Evolutionary conservation across 495 filamentous ascomycete genomes (phyloP), one percentile per base, ranked within the genome.

Genomic region (Aspergillus ostianus): DNA sequence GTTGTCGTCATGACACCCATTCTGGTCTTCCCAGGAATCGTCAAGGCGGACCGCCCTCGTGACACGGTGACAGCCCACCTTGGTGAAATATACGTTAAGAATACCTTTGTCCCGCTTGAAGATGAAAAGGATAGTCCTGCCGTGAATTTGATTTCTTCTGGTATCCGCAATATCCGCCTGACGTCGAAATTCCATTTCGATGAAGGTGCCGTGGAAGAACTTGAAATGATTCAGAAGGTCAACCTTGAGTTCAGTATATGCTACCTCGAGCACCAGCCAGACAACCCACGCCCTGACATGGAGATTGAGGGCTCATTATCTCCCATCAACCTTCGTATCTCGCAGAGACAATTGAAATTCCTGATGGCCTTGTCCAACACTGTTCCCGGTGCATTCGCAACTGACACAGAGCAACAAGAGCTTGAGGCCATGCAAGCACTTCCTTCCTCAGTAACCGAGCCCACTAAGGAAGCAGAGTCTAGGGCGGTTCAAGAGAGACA

Each of bases 1-100:
- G 83, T 98, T 46, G 80, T 95, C 17, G 81, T 98, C 72, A 94
- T 90, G 66, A 98, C 94, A 0, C 94, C 94, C 15, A 98, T 98
- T 57, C 80, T 98, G 46, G 92, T 97, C 10, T 98, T 98, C 69
- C 94, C 94, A 6, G 79, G 89, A 47, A 77, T 85, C 47, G 84
- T 93, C 67, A 71, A 75, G 15, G 80, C 78, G 51, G 81, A 85
- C 48, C 79, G 82, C 56, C 82, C 87, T 10, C 82, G 91, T 45
- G 94, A 98, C 75, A 80, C 90, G 15, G 75, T 98, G 46, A 98
- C 92, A 3, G 94, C 93, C 7, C 93, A 97, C 66, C 80, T 98
- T 17, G 94, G 94, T 72, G 94, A 98, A 72, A 96, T 98, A 21
- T 98, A 98, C 73, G 92, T 89, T 5, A 92, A 92, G 75, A 98